These are phyloP conservation scores for Mrakia gelida DNA, from an alignment of 768 basidiomycete genomes.

Conservation along the genomic window DNA sequence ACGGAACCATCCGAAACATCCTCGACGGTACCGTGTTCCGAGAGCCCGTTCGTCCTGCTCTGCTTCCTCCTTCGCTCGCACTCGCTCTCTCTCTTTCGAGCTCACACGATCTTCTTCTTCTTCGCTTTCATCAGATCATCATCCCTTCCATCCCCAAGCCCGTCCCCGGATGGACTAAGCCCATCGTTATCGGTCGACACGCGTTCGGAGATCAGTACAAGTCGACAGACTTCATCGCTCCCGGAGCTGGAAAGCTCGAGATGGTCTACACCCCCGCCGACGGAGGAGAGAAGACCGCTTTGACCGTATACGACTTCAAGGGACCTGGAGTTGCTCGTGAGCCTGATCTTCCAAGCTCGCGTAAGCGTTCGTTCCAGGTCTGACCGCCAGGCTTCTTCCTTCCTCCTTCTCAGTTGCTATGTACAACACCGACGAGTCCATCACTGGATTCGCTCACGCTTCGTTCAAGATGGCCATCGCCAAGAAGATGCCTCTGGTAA, in stretches of 20 bases:
- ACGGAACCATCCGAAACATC: conserved; percentile 97
- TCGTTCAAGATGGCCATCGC: conserved; percentile 91
- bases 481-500: conserved; percentile 50
- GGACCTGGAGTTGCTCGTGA: conserved; percentile 74
- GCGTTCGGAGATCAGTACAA: conserved; percentile 90
- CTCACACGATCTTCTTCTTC: too few species aligned
- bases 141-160: conserved; percentile 84
- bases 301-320: conserved; percentile 92
- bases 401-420: conserved; percentile 58
- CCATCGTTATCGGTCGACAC: conserved; percentile 93
- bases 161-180: conserved; percentile 93
- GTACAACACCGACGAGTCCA: conserved; percentile 98
- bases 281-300: conserved; percentile 52
- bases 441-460: conserved; percentile 90
- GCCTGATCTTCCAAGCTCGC: background rate
- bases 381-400: too few species aligned
- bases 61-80: too few species aligned
- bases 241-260: conserved; percentile 89
- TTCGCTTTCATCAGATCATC: conserved; percentile 55
- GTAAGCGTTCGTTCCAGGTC: background rate
- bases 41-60: conserved; percentile 55
- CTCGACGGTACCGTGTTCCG: conserved; percentile 98
- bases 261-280: conserved; percentile 80
- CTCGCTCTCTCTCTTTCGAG: too few species aligned
- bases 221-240: conserved; percentile 85